Conservation (phyloP, 2,329 filamentous ascomycete genomes). For the Botryotinia globosa region DNA sequence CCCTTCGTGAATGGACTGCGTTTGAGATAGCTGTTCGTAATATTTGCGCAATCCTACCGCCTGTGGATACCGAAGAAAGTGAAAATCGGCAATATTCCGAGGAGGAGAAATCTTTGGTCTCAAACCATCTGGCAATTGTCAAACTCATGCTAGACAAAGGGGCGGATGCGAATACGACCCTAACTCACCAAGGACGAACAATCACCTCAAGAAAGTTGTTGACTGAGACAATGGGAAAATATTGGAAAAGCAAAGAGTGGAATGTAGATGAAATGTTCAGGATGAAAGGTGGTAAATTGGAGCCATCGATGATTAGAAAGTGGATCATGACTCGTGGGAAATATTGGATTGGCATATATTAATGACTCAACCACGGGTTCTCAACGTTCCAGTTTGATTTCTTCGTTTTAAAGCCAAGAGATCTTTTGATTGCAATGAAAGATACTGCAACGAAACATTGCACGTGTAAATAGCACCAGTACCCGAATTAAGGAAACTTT, state of each 20-base stretch:
- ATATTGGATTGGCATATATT: no score
- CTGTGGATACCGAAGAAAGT: no score
- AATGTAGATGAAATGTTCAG: background rate
- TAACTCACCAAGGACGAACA: background rate
- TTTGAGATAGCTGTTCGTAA: background rate
- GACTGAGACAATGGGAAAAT: background rate
- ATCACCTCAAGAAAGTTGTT: background rate
- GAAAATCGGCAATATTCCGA: no score
- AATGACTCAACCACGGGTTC: background rate
- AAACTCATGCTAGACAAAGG: background rate
- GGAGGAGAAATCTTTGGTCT: background rate
- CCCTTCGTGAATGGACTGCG: background rate
- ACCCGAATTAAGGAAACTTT: no score
- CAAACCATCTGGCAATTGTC: background rate
- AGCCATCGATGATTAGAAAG: background rate
- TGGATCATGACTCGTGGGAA: background rate
- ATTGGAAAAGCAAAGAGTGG: background rate
- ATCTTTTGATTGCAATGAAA: background rate
- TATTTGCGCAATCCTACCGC: background rate
- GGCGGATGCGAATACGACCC: background rate
- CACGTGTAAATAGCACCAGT: no score
- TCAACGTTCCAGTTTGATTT: background rate
- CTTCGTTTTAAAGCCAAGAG: accelerated
- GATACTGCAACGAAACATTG: no score
- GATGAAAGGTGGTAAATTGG: background rate